phyloP scores from a whole-genome alignment of 2,329 filamentous ascomycete species.

The Pestalotiopsis sp. region DNA sequence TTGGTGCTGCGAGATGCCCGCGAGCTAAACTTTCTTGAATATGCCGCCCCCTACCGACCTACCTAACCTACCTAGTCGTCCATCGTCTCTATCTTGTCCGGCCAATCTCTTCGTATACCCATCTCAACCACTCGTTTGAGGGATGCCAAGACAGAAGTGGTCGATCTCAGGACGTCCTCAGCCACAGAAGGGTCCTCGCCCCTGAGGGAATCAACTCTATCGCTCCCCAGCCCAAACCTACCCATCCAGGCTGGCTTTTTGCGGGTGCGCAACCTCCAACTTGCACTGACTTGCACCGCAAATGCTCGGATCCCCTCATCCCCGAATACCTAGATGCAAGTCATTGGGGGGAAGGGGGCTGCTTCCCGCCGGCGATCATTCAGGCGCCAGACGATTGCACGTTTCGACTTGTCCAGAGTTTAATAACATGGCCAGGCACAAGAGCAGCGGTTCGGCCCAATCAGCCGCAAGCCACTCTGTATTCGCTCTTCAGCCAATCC shows the following conservation, averaged over 20 bases:
- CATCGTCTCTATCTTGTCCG: background rate
- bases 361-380: slow-evolving; percentile 7
- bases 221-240: too few species aligned
- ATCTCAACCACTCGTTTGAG: background rate
- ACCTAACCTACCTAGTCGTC: background rate
- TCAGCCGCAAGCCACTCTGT: background rate
- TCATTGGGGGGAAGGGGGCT: background rate
- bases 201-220: background rate
- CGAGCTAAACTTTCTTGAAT: slow-evolving; percentile 7
- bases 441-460: background rate
- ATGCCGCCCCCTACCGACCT: background rate
- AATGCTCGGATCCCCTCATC: slow-evolving; percentile 7
- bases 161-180: slow-evolving; percentile 3
- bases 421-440: background rate
- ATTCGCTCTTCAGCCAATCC: background rate
- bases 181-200: background rate
- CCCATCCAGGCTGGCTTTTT: background rate
- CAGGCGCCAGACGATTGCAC: slow-evolving; percentile 9
- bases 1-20: slow-evolving; percentile 14
- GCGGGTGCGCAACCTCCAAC: background rate
- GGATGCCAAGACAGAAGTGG: background rate
- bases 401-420: slow-evolving; percentile 9
- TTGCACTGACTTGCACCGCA: background rate
- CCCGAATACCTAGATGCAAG: slow-evolving; percentile 11
- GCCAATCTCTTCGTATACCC: background rate